These are phyloP conservation scores for Teunomyces barrocoloradensis DNA, from an alignment of 805 yeast species.

Conservation along the genomic window DNA sequence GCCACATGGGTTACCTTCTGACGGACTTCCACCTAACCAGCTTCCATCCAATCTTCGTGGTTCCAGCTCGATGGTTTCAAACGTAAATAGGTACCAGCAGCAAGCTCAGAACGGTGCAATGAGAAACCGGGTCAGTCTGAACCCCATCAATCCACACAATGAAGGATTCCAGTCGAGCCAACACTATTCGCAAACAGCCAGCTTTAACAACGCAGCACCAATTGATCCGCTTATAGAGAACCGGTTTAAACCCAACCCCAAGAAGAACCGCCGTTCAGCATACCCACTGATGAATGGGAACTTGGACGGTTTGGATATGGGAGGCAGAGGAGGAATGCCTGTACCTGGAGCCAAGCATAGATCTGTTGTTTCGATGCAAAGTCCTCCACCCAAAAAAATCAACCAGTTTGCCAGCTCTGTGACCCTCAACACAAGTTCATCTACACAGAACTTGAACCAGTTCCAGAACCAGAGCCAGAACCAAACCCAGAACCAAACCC, in stretches of 20 bases:
- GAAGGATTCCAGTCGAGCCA: conserved; percentile 9
- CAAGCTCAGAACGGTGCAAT: conserved; percentile 19
- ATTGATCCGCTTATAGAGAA: conserved; percentile 25
- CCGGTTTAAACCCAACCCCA: conserved; percentile 23
- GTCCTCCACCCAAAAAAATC: conserved; percentile 1
- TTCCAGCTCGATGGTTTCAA: conserved; percentile 16
- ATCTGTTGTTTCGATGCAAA: conserved; percentile 5
- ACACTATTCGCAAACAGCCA: conserved; percentile 9
- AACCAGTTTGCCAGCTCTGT: conserved; percentile 3
- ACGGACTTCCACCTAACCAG: conserved; percentile 24
- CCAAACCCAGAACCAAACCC: not conserved
- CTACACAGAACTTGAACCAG: not conserved
- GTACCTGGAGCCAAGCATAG: conserved; percentile 16
- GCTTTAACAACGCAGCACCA: conserved; percentile 21
- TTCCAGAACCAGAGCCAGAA: not conserved
- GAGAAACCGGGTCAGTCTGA: conserved; percentile 13
- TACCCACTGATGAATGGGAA: conserved; percentile 32
- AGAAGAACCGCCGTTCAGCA: conserved; percentile 37
- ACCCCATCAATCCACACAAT: conserved; percentile 8
- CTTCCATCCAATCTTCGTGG: conserved; percentile 25
- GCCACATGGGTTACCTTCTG: conserved; percentile 31
- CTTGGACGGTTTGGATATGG: conserved; percentile 35
- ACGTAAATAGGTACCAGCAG: conserved; percentile 12
- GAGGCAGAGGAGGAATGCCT: conserved; percentile 50
- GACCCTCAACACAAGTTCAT: not conserved